A percentile compares a stretch with the other conserved stretches of the same genome.
Conservation (phyloP, 179 eudicot species). For the Silene vulgaris region DNA sequence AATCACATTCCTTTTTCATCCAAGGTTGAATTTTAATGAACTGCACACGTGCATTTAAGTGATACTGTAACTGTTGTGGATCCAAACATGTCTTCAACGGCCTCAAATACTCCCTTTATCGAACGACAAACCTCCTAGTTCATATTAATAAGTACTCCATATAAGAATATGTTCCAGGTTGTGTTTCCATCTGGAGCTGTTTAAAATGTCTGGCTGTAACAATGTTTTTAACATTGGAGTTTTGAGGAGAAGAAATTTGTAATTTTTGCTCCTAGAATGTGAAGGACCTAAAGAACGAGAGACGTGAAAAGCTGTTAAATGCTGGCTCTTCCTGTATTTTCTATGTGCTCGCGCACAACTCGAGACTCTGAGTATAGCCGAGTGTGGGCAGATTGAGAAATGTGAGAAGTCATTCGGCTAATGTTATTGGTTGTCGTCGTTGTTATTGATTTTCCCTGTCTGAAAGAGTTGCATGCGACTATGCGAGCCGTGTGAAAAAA, state of each 20-base stretch:
- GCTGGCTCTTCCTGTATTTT: background rate
- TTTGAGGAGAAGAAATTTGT: background rate
- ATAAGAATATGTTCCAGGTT: background rate
- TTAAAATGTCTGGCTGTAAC: background rate
- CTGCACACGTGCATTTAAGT: too few species aligned
- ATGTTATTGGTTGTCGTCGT: too few species aligned
- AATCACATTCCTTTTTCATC: too few species aligned
- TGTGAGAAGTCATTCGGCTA: too few species aligned
- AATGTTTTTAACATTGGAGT: background rate
- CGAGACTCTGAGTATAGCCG: background rate
- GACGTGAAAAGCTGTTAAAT: background rate
- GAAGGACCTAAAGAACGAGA: background rate
- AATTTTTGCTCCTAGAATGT: background rate
- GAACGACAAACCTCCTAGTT: too few species aligned
- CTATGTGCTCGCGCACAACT: background rate
- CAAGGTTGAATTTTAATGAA: too few species aligned
- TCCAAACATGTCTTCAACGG: too few species aligned
- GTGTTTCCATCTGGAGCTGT: conserved; percentile 6
- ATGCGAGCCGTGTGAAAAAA: too few species aligned
- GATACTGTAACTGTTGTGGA: too few species aligned
- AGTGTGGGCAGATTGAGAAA: background rate
- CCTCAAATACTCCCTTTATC: too few species aligned
- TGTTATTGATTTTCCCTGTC: background rate
- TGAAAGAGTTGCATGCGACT: too few species aligned
- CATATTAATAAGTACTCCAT: too few species aligned